Conservation (phyloP, 306 rosid species). For the Castanospermum australe region DNA sequence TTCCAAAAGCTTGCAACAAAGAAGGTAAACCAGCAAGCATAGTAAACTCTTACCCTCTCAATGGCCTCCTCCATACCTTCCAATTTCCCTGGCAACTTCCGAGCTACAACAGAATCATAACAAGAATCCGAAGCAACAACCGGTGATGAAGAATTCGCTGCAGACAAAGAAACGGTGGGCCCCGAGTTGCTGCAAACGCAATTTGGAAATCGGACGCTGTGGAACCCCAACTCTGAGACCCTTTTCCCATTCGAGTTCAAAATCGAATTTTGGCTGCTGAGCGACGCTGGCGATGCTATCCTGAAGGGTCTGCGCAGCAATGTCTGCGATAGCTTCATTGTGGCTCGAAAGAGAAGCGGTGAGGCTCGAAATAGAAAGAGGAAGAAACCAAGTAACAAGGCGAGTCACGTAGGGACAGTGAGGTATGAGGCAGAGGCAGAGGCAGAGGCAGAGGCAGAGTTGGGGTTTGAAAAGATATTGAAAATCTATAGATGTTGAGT, state of each 20-base stretch:
- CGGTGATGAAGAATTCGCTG: conserved; percentile 32
- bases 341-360: not conserved
- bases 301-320: conserved; percentile 30
- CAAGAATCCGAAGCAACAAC: conserved; percentile 30
- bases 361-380: not conserved
- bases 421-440: no score
- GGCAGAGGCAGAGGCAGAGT: no score
- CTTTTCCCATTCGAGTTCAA: conserved; percentile 24
- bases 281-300: conserved; percentile 7
- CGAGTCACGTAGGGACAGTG: not conserved
- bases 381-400: not conserved
- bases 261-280: conserved; percentile 10
- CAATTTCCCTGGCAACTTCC: conserved; percentile 10
- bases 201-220: conserved; percentile 19
- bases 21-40: not conserved
- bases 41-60: conserved; percentile 49
- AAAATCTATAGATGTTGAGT: no score
- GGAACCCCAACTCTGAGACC: conserved; percentile 25
- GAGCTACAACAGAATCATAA: conserved; percentile 22
- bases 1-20: not conserved
- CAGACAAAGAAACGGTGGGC: conserved; percentile 42
- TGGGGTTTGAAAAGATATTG: no score
- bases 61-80: conserved; percentile 54
- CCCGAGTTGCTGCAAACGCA: conserved; percentile 38
- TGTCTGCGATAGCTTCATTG: conserved; percentile 52